Evolutionary conservation across 768 basidiomycete species (phyloP).

Genomic region (Tephrocybe sp.): DNA sequence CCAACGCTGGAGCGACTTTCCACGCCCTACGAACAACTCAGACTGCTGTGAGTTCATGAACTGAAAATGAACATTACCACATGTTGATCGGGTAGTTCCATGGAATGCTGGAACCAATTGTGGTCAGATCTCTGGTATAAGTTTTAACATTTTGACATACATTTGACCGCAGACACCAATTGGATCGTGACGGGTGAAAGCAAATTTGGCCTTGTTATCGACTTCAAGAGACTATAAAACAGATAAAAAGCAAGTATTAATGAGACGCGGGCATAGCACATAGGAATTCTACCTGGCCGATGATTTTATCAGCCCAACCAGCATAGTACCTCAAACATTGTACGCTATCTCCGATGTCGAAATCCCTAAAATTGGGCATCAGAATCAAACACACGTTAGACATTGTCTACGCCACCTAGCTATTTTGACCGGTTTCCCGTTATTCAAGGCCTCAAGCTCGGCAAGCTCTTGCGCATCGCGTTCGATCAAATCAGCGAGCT

Average conservation of each 20-base stretch:
- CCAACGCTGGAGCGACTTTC: conserved; percentile 93
- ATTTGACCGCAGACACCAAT: conserved; percentile 96
- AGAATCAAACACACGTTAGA: background rate
- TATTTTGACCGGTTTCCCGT: conserved; percentile 80
- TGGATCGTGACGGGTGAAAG: conserved; percentile 85
- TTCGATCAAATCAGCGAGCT: conserved; percentile 88
- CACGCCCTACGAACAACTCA: conserved; percentile 54
- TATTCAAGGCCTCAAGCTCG: conserved; percentile 83
- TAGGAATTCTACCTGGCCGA: conserved; percentile 62
- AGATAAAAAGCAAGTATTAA: conserved; percentile 7
- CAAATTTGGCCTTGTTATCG: conserved; percentile 75
- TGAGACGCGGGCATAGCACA: background rate
- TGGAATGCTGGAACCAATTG: conserved; percentile 55
- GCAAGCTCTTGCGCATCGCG: conserved; percentile 78
- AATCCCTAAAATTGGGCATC: conserved; percentile 49
- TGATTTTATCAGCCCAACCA: conserved; percentile 94
- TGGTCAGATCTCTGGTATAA: conserved; percentile 1
- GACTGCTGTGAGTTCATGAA: background rate
- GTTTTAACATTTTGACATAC: conserved; percentile 32
- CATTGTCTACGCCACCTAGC: conserved; percentile 27
- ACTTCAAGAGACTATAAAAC: conserved; percentile 66
- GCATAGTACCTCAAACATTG: conserved; percentile 88
- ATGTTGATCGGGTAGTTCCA: conserved; percentile 93
- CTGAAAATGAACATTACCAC: conserved; percentile 48
- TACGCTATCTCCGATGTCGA: conserved; percentile 76